Conservation (phyloP, 75 land plant species). For the Sequoiadendron giganteum region DNA sequence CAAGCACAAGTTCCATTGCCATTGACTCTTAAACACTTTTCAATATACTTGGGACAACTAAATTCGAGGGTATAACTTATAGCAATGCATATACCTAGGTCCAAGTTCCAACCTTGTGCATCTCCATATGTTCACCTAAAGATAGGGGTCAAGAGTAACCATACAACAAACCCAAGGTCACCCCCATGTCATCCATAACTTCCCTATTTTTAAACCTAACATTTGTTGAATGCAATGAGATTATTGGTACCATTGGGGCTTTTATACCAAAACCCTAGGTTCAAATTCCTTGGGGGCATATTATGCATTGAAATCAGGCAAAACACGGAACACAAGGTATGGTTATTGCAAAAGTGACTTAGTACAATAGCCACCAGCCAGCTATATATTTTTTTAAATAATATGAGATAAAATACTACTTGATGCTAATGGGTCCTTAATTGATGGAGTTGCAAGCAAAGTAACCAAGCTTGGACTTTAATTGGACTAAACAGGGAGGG, state of each 20-base stretch:
- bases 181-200: neutral
- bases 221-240: neutral
- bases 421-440: neutral
- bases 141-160: neutral
- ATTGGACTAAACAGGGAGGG: neutral
- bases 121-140: neutral
- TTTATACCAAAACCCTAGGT: neutral
- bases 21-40: neutral
- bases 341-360: neutral
- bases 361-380: neutral
- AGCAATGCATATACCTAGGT: neutral
- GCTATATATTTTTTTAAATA: neutral
- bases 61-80: neutral
- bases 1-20: neutral
- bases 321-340: neutral
- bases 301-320: neutral
- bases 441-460: neutral
- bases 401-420: neutral
- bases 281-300: neutral
- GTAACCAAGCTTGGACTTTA: neutral
- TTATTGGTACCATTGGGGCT: neutral
- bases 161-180: neutral
- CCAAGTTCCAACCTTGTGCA: neutral
- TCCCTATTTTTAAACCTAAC: neutral
- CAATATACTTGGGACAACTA: neutral